A percentile compares a stretch with the other conserved stretches of the same genome.
These are phyloP conservation scores for Diaporthe velutina DNA, from an alignment of 2,329 filamentous ascomycete species.

Conservation along the genomic window DNA sequence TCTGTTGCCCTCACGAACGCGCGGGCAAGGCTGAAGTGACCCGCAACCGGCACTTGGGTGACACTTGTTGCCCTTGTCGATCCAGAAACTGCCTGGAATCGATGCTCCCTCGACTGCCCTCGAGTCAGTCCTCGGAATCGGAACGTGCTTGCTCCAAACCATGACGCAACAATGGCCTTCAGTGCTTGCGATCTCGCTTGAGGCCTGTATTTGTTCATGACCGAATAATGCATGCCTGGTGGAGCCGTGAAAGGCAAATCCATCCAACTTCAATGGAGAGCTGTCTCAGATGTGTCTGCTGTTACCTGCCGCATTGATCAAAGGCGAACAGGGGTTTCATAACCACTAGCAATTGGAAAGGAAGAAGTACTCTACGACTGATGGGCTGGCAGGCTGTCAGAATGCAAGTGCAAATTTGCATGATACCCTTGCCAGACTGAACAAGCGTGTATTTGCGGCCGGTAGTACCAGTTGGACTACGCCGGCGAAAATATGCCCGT, in stretches of 20 bases:
- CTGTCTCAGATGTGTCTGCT: background rate
- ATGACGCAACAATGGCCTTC: slow-evolving; percentile 14
- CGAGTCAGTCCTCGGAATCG: slow-evolving; percentile 22
- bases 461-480: background rate
- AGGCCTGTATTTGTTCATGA: background rate
- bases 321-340: background rate
- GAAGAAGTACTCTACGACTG: background rate
- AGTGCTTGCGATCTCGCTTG: background rate
- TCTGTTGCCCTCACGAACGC: background rate
- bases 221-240: background rate
- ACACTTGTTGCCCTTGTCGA: background rate
- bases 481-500: background rate
- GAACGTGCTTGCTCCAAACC: slow-evolving; percentile 22
- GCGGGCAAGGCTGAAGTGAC: slow-evolving; percentile 15
- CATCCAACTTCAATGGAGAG: background rate
- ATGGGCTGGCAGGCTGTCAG: background rate
- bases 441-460: background rate
- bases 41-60: background rate
- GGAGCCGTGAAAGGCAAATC: background rate
- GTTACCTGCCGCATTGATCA: slow-evolving; percentile 4
- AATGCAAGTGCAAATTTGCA: background rate
- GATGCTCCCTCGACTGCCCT: background rate
- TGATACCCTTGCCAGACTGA: background rate
- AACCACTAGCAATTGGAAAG: background rate
- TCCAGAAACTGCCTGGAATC: background rate